Evolutionary conservation across 768 basidiomycete species (phyloP).

Genomic region (Leccinum boreale): DNA sequence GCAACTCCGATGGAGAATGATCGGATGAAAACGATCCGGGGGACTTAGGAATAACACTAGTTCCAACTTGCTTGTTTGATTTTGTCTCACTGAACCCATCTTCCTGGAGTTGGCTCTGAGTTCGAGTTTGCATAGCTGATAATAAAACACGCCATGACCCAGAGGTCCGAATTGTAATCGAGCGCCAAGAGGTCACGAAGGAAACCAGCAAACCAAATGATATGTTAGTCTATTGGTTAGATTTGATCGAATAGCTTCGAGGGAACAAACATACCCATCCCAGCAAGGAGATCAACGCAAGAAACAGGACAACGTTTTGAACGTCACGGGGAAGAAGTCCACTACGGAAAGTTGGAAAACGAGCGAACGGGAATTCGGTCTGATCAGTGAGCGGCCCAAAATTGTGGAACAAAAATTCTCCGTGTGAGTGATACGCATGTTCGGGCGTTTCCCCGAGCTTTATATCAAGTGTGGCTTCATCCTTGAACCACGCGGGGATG

Average conservation of each 20-base stretch:
- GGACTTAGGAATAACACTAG: too few species aligned
- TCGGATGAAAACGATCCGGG: neutral
- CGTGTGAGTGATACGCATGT: neutral
- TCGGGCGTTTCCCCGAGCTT: neutral
- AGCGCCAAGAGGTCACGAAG: neutral
- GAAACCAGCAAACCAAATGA: neutral
- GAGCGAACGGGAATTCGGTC: neutral
- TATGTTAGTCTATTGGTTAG: neutral
- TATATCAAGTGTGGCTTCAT: slow-evolving; percentile 14
- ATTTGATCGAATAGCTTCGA: neutral
- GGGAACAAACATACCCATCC: neutral
- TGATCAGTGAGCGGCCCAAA: neutral
- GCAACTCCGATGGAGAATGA: neutral
- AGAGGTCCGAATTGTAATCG: neutral
- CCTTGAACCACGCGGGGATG: slow-evolving; percentile 9
- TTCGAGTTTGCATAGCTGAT: neutral
- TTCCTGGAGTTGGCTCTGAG: neutral
- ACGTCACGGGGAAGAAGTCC: neutral
- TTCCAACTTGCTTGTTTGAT: neutral
- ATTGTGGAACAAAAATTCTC: neutral
- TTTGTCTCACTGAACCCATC: neutral
- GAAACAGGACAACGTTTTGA: neutral
- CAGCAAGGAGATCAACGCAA: neutral
- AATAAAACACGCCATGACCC: neutral
- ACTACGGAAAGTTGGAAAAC: neutral